Base-by-base conservation (phyloP, 345 rosid genomes). In the Sonneratia caseolaris region DNA sequence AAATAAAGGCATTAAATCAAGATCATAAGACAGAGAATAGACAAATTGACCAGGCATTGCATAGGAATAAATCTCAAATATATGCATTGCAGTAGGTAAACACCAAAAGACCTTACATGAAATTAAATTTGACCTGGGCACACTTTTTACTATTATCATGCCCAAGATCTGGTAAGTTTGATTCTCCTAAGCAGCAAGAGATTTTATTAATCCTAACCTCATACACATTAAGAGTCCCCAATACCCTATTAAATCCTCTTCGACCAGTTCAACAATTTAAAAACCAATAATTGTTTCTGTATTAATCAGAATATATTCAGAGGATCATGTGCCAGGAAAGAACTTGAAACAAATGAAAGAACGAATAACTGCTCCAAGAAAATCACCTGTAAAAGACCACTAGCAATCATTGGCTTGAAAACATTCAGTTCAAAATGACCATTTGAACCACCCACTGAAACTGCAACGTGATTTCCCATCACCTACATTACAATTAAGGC, bases 361-460 rank as follows among this genome's bases (percentile, higher is more conserved):
- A 27, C 19, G 27, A 32, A 36, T 51, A 70, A n/a, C 57, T 49
- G 27, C 56, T 3, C 64, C 5, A 32, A 5, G 35, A 71, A 47
- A 68, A 77, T 84, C 84, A 91, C 98, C 82, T 94, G 96, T 65
- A 94, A 76, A 73, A 94, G 96, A 70, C 87, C 86, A 69, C 84
- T 87, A 32, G 98, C 98, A 45, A 94, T 90, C 97, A 94, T 87
- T 49, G 97, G 97, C 87, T 94, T 94, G 91, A 85, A 94, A 24
- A 94, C 98, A 76, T 94, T 94, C 70, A 91, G 74, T 66, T 94
- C 98, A 72, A 94, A 94, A 78, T 94, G 98, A 67, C 98, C 98
- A 83, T 88, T 94, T 74, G 97, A 85, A 72, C 98, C 97, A 74
- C 97, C 97, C 77, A 94, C 86, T 40, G 97, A 86, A 68, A 94